A percentile compares a stretch with the other conserved stretches of the same genome.
These are phyloP conservation scores for Solanum verrucosum DNA, from an alignment of 257 asterid genomes.

Conservation along the genomic window DNA sequence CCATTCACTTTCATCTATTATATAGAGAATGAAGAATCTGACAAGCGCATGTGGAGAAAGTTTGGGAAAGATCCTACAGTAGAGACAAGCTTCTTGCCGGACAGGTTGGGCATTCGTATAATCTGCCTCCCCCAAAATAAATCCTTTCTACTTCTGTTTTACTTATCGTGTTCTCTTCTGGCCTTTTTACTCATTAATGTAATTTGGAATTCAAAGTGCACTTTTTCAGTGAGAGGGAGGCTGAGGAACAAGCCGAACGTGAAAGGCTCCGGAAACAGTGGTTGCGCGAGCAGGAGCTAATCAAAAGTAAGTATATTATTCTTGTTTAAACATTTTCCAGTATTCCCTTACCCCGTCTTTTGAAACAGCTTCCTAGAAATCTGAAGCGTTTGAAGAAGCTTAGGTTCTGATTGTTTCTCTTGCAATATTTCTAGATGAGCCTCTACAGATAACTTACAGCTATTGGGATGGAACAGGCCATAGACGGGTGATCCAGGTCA, in stretches of 20 bases:
- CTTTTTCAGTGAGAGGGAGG: slow-evolving; percentile 99
- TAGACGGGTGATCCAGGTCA: slow-evolving; percentile 79
- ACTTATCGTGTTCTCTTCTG: background rate
- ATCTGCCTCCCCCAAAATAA: background rate
- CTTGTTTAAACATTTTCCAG: background rate
- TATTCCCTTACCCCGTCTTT: background rate
- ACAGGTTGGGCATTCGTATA: slow-evolving; percentile 49
- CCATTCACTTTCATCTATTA: background rate
- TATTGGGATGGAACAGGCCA: slow-evolving; percentile 99
- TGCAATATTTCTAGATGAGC: slow-evolving; percentile 50
- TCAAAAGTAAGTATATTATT: slow-evolving; percentile 48
- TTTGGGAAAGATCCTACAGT: slow-evolving; percentile 96
- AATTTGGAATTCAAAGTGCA: slow-evolving; percentile 72
- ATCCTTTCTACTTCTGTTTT: slow-evolving; percentile 5
- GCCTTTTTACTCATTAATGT: slow-evolving; percentile 38
- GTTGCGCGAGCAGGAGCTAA: slow-evolving; percentile 82
- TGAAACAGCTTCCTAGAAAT: background rate
- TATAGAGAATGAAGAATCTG: slow-evolving; percentile 44
- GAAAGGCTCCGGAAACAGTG: slow-evolving; percentile 91
- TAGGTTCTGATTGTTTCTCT: slow-evolving; percentile 13
- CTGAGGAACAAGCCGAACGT: slow-evolving; percentile 98
- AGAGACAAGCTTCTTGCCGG: slow-evolving; percentile 96
- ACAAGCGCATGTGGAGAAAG: slow-evolving; percentile 27
- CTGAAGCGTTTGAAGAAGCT: background rate
- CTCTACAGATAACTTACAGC: slow-evolving; percentile 94